phyloP scores from a whole-genome alignment of 192 early-diverging fungal species.

The Linnemannia elongata region DNA sequence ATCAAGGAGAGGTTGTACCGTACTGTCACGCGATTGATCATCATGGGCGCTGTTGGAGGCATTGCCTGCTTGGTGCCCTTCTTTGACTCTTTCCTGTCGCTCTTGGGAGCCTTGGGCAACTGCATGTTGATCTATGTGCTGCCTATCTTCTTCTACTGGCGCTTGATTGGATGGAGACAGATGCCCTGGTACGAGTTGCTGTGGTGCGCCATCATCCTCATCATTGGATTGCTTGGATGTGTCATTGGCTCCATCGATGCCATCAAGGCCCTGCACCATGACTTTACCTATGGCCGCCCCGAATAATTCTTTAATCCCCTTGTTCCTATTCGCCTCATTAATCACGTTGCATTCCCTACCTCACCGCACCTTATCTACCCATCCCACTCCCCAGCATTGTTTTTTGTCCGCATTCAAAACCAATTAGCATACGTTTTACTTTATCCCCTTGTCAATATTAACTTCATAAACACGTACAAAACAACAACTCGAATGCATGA shows the following conservation, averaged over 20 bases:
- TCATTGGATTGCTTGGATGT: constrained; percentile 69
- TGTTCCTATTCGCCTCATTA: neutral
- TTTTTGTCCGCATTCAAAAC: neutral
- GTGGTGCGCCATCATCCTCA: constrained; percentile 47
- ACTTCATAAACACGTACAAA: neutral
- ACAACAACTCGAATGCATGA: neutral
- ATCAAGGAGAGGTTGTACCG: constrained; percentile 59
- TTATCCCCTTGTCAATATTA: neutral
- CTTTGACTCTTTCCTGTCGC: constrained; percentile 73
- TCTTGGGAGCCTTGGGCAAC: constrained; percentile 71
- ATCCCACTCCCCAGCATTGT: neutral
- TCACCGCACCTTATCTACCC: neutral
- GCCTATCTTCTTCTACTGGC: constrained; percentile 66
- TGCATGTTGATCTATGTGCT: constrained; percentile 68
- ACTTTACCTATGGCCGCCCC: constrained; percentile 49
- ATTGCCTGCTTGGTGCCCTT: constrained; percentile 66
- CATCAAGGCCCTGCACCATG: constrained; percentile 65
- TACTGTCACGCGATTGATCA: constrained; percentile 58
- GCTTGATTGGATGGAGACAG: constrained; percentile 63
- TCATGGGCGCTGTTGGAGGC: constrained; percentile 57
- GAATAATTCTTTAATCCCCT: neutral
- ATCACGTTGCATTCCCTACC: neutral
- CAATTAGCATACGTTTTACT: neutral
- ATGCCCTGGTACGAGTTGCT: constrained; percentile 52
- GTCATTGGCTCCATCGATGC: constrained; percentile 77